Evolutionary conservation across 805 yeast genomes (phyloP).

Genomic region (Jamesozyma gamospora): DNA sequence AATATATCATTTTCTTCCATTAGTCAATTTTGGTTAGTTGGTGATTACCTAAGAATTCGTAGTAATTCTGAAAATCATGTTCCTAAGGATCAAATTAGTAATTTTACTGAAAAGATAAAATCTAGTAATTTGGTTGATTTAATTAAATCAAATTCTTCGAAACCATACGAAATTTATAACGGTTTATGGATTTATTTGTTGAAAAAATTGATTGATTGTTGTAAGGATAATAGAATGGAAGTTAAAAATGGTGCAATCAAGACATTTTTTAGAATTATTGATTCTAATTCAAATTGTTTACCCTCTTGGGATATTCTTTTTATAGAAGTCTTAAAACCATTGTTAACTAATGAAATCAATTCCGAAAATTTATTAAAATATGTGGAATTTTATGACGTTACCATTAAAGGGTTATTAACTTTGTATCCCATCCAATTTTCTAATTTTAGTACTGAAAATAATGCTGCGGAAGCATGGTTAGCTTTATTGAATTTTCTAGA

Average conservation of each 20-base stretch:
- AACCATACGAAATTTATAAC: slow-evolving; percentile 23
- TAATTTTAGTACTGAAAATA: slow-evolving; percentile 18
- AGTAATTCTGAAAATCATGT: slow-evolving; percentile 1
- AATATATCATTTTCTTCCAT: slow-evolving; percentile 87
- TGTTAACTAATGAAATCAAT: slow-evolving; percentile 29
- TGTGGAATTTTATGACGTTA: slow-evolving; percentile 52
- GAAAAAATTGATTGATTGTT: slow-evolving; percentile 49
- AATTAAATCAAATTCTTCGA: slow-evolving; percentile 15
- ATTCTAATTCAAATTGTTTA: slow-evolving; percentile 52
- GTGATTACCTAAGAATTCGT: slow-evolving; percentile 52
- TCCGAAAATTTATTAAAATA: slow-evolving; percentile 34
- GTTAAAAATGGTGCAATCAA: slow-evolving; percentile 86
- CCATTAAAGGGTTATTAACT: slow-evolving; percentile 56
- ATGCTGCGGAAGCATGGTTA: slow-evolving; percentile 40
- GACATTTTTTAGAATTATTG: slow-evolving; percentile 74
- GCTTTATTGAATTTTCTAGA: slow-evolving; percentile 43
- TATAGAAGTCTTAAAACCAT: slow-evolving; percentile 46
- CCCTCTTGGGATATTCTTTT: slow-evolving; percentile 65
- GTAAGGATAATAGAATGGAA: slow-evolving; percentile 59
- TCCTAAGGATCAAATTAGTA: neutral
- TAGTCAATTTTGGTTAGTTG: slow-evolving; percentile 84
- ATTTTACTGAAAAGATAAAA: slow-evolving; percentile 7
- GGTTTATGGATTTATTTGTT: slow-evolving; percentile 58
- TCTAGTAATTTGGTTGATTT: slow-evolving; percentile 20
- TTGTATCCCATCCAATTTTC: slow-evolving; percentile 46